Evolutionary conservation across 257 asterid genomes (phyloP).

Genomic region (Solanum pinnatisectum): DNA sequence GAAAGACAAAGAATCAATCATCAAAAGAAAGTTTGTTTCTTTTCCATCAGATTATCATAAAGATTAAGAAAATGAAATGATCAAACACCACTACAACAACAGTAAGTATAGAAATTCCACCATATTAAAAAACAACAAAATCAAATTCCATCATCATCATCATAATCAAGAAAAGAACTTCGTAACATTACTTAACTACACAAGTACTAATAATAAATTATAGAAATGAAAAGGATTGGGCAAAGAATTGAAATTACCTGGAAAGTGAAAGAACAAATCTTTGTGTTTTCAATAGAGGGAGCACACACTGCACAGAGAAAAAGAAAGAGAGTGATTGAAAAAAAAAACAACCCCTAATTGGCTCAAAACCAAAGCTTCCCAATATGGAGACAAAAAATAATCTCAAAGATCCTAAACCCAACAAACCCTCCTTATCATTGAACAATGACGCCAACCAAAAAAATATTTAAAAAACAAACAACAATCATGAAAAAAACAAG

Average conservation of each 20-base stretch:
- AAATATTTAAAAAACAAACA: slow-evolving; percentile 6
- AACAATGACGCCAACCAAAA: slow-evolving; percentile 63
- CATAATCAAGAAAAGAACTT: slow-evolving; percentile 1
- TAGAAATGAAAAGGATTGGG: background rate
- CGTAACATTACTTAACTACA: background rate
- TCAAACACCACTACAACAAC: background rate
- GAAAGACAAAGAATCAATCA: background rate
- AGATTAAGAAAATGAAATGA: background rate
- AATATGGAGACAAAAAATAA: slow-evolving; percentile 45
- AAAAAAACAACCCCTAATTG: slow-evolving; percentile 18
- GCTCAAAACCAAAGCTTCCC: slow-evolving; percentile 26
- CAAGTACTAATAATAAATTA: background rate
- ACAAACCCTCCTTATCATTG: slow-evolving; percentile 60
- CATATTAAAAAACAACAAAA: background rate
- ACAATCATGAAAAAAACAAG: slow-evolving; percentile 15
- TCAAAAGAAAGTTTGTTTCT: background rate
- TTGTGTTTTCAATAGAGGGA: slow-evolving; percentile 28
- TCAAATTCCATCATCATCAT: background rate
- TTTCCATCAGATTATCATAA: background rate
- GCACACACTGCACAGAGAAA: slow-evolving; percentile 2
- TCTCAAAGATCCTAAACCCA: slow-evolving; percentile 36
- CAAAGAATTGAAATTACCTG: slow-evolving; percentile 20
- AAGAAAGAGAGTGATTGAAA: slow-evolving; percentile 31
- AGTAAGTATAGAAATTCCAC: background rate
- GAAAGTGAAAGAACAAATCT: slow-evolving; percentile 11